Evolutionary conservation across 768 basidiomycete genomes (phyloP).

Genomic region (Amanita jacksonii): DNA sequence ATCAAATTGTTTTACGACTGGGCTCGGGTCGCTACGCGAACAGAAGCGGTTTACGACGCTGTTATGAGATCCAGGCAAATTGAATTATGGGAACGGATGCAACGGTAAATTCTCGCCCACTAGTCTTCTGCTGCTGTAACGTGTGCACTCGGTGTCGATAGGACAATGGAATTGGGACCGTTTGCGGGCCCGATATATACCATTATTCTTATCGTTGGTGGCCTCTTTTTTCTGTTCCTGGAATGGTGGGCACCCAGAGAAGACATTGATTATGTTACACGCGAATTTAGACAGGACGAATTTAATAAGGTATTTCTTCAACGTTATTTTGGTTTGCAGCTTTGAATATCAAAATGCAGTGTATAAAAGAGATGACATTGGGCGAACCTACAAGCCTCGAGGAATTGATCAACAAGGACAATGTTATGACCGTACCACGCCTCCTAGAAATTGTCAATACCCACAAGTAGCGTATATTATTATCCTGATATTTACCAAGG

Average conservation of each 20-base stretch:
- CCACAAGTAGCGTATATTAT: too few relatives aligned
- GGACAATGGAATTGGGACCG: conserved; percentile 68
- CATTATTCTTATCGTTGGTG: conserved; percentile 82
- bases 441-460: conserved; percentile 6
- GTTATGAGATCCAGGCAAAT: conserved; percentile 53
- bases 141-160: conserved; percentile 15
- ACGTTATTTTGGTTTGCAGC: neutral
- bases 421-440: neutral
- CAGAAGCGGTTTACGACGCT: conserved; percentile 71
- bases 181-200: conserved; percentile 85
- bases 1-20: conserved; percentile 84
- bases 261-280: conserved; percentile 63
- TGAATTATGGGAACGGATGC: conserved; percentile 71
- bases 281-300: conserved; percentile 46
- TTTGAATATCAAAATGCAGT: neutral
- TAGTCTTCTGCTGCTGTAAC: neutral
- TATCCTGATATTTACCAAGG: conserved; percentile 4
- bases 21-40: conserved; percentile 68
- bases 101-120: conserved; percentile 38
- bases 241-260: conserved; percentile 80
- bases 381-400: conserved; percentile 3
- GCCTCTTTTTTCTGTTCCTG: conserved; percentile 76
- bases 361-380: conserved; percentile 3
- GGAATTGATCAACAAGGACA: conserved; percentile 1
- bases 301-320: conserved; percentile 24